Base-by-base conservation (phyloP, 2,329 filamentous ascomycete genomes). In the Xylaria sp. region DNA sequence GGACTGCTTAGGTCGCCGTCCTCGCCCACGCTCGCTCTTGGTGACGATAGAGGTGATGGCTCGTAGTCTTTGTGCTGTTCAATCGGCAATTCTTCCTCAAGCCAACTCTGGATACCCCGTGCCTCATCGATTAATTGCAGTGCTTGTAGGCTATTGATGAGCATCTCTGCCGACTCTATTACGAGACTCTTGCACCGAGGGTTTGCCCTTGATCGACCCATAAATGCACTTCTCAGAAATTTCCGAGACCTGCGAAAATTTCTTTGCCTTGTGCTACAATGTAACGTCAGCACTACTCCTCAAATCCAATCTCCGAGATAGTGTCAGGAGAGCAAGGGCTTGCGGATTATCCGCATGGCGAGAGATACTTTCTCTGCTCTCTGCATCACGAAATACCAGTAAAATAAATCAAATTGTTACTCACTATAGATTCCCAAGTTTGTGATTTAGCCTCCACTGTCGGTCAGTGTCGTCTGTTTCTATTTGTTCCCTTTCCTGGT, bases 121-220 rank as follows among this genome's bases (percentile, higher is more conserved):
- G 76, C 76, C 56, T 76, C 72, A n/a, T 78, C 76, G 18, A 75
- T 67, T 15, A 70, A 69, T 39, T 74, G 72, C n/a, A 65, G 60
- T 23, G 69, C 65, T 52, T 74, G 70, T 7, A 77, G 59, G 1
- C 72, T 71, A 20, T 75, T 71, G 7, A 76, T 71, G 13, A 78
- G 71, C n/a, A 73, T 49, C 49, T 74, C 71, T 2, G 74, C 76
- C 7, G 75, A 77, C 9, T 77, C 76, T 20, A 64, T 64, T 8
- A 78, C 68, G 15, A 74, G 67, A 1, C 54, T 49, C 4, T 59
- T 23, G 9, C 70, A 66, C 33, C 68, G 70, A 3, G 73, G 70
- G 0, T 66, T 33, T 41, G 74, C 70, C 39, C 56, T 62, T 60
- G 69, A 67, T 1, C 78, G 70, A 20, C 72, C 71, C 25, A 73